A percentile compares a stretch with the other conserved stretches of the same genome.
These are phyloP conservation scores for Pseudoneurospora amorphoporcata DNA, from an alignment of 495 filamentous ascomycete species.

Conservation along the genomic window DNA sequence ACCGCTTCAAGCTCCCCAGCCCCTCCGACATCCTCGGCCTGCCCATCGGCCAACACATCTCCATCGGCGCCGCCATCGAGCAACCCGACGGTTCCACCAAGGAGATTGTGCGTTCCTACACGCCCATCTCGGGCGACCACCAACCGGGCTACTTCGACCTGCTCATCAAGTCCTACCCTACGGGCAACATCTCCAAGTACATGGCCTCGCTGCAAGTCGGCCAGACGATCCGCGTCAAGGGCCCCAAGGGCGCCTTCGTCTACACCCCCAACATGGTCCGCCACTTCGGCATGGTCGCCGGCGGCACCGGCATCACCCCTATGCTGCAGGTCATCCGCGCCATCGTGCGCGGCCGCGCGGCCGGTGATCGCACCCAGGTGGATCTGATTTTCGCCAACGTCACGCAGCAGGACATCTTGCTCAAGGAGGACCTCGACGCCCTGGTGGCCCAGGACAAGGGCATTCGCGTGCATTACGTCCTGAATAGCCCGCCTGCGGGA, in stretches of 20 bases:
- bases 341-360: constrained; percentile 70
- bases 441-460: constrained; percentile 63
- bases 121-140: constrained; percentile 86
- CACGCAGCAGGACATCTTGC: constrained; percentile 79
- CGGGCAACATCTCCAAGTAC: constrained; percentile 90
- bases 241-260: constrained; percentile 94
- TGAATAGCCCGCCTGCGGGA: constrained; percentile 87
- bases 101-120: constrained; percentile 92
- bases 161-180: constrained; percentile 93
- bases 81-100: constrained; percentile 59
- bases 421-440: constrained; percentile 80
- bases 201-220: constrained; percentile 73
- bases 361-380: constrained; percentile 76
- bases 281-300: constrained; percentile 94
- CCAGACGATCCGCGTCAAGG: constrained; percentile 76
- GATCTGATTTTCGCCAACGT: constrained; percentile 97
- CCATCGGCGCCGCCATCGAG: constrained; percentile 66
- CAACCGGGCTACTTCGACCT: constrained; percentile 93
- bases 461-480: constrained; percentile 84
- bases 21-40: constrained; percentile 79
- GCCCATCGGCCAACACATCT: constrained; percentile 97
- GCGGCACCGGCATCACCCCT: constrained; percentile 94
- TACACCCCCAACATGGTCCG: constrained; percentile 92
- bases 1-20: constrained; percentile 78
- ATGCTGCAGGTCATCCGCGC: constrained; percentile 95